A percentile compares a stretch with the other conserved stretches of the same genome.
Conservation (phyloP, 1,284 basidiomycete species). For the Malassezia yamatoensis region DNA sequence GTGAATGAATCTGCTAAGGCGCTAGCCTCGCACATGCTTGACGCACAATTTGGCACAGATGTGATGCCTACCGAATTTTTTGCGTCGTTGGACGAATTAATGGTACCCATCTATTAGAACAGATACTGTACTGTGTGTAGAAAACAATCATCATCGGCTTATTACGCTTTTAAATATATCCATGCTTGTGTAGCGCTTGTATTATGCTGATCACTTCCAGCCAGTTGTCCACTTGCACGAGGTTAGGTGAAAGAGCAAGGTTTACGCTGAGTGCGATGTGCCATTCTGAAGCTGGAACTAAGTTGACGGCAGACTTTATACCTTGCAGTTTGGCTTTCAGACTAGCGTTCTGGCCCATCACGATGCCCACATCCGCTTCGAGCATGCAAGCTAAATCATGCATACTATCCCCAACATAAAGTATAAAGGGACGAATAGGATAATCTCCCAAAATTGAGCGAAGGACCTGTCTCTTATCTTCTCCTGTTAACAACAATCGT, state of each 20-base stretch:
- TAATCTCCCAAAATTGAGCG: neutral
- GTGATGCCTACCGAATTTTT: slow-evolving; percentile 8
- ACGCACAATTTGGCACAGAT: slow-evolving; percentile 5
- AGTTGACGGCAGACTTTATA: too few relatives aligned
- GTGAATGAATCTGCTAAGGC: slow-evolving; percentile 8
- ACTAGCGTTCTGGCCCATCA: slow-evolving; percentile 22
- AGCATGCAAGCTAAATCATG: slow-evolving; percentile 38
- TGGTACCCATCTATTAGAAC: slow-evolving; percentile 14
- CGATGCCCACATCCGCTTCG: slow-evolving; percentile 29
- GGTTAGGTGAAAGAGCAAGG: too few relatives aligned
- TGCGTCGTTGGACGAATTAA: slow-evolving; percentile 16
- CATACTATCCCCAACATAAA: slow-evolving; percentile 40
- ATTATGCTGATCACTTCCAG: slow-evolving; percentile 7
- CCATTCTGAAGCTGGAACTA: neutral
- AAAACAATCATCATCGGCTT: neutral
- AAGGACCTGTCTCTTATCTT: slow-evolving; percentile 27
- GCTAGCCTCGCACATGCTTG: slow-evolving; percentile 9
- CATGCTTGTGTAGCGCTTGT: neutral
- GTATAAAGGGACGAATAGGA: neutral
- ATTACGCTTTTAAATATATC: too few relatives aligned
- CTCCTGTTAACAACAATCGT: slow-evolving; percentile 24
- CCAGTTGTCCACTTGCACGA: slow-evolving; percentile 4
- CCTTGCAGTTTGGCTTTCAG: neutral
- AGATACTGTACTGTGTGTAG: too few relatives aligned
- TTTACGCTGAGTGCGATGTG: neutral